A percentile compares a stretch with the other conserved stretches of the same genome.
Evolutionary conservation across 805 yeast genomes (phyloP).

Genomic region (Yarrowia hollandica): DNA sequence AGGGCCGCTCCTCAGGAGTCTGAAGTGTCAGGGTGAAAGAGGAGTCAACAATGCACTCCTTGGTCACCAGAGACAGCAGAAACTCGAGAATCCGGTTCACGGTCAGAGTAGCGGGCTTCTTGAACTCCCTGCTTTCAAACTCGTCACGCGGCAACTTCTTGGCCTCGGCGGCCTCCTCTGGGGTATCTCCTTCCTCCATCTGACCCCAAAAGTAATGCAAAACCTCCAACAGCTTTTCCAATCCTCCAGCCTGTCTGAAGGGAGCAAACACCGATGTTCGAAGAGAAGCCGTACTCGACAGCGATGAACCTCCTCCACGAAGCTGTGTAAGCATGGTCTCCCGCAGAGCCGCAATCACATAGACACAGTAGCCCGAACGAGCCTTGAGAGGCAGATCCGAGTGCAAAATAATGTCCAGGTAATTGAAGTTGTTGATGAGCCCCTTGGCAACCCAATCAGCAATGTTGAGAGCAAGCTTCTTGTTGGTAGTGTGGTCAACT

Average conservation of each 20-base stretch:
- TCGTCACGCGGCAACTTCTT: slow-evolving; percentile 22
- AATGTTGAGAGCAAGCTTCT: slow-evolving; percentile 16
- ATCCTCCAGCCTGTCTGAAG: slow-evolving; percentile 39
- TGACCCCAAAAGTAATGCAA: slow-evolving; percentile 34
- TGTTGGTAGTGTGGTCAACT: slow-evolving; percentile 21
- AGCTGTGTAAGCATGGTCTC: slow-evolving; percentile 14
- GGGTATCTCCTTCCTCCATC: slow-evolving; percentile 25
- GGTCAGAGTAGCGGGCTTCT: slow-evolving; percentile 20
- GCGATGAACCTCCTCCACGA: neutral
- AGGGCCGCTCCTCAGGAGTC: slow-evolving; percentile 35
- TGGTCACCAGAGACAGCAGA: slow-evolving; percentile 34
- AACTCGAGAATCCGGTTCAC: slow-evolving; percentile 35
- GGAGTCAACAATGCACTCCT: slow-evolving; percentile 38
- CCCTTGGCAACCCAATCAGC: slow-evolving; percentile 27
- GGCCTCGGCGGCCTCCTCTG: slow-evolving; percentile 19
- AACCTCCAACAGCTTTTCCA: slow-evolving; percentile 35
- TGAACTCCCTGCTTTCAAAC: slow-evolving; percentile 19
- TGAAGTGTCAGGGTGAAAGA: slow-evolving; percentile 34
- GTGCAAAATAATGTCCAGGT: slow-evolving; percentile 14
- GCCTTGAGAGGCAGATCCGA: slow-evolving; percentile 26
- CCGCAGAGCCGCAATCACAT: slow-evolving; percentile 18
- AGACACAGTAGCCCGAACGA: slow-evolving; percentile 21
- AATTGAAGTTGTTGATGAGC: slow-evolving; percentile 22
- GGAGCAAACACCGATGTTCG: slow-evolving; percentile 35
- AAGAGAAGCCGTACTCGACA: slow-evolving; percentile 9